Base-by-base conservation (phyloP, 163 green algal genomes). In the Chlamydomonas reinhardtii region DNA sequence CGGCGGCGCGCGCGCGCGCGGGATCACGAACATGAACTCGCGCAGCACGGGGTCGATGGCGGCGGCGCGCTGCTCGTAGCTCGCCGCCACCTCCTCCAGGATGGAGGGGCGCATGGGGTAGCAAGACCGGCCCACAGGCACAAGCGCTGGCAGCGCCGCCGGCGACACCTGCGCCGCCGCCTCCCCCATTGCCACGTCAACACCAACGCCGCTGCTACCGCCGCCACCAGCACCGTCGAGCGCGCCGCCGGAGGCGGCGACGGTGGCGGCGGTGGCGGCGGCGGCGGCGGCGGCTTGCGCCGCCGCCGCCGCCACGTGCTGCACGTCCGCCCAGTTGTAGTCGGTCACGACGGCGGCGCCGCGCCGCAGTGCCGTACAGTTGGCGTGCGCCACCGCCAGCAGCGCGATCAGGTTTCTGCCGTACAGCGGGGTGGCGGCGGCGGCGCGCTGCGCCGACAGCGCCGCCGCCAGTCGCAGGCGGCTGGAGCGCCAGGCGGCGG, bases 21-120 rank as follows among this genome's bases (percentile, higher is more conserved):
- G 97, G 70, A 99, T 98, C 70, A 87, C 93, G 80, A 97, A 98
- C 74, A 94, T 90, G 82, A 98, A 99, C 61, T 88, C 79, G 69
- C 76, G 84, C 43, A 98, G 35, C 48, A 91, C 35, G 34, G 90
- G 75, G 0, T 95, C 89, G 25, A 76, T 35, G 27, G 86, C 56
- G 22, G 34, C 71, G 9, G 81, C 90, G 9, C 93, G 88, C 68
- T 88, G 74, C 37, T 85, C 76, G 29, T 91, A 87, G 20, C 90
- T 85, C 25, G 76, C 71, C 75, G 78, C 68, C 62, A 90, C 24
- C 61, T 87, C 71, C 70, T 39, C 39, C 81, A 87, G 8, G 2
- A 86, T 19, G 2, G 69, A 78, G 22, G 79, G 69, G 2, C 52
- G 79, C 32, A 86, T 9, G 4, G 2, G 32, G 79, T 78, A 78